These are phyloP conservation scores for Sambucus nigra DNA, from an alignment of 129 eudicot species.

Conservation along the genomic window DNA sequence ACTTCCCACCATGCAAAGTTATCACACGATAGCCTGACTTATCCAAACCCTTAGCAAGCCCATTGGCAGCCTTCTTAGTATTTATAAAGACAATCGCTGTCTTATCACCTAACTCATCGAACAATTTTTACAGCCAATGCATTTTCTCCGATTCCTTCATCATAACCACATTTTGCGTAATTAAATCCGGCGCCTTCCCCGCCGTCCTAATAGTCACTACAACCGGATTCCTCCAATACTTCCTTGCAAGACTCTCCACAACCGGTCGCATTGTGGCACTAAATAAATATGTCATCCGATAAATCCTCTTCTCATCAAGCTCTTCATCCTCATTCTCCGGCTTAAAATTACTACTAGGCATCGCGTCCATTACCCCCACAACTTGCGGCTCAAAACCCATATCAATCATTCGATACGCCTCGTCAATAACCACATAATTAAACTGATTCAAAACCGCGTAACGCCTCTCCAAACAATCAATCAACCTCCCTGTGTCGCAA, in stretches of 20 bases:
- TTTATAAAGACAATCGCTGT: too few relatives aligned
- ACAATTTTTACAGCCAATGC: conserved; percentile 29
- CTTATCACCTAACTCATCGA: conserved; percentile 42
- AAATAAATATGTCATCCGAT: conserved; percentile 48
- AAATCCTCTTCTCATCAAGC: too few relatives aligned
- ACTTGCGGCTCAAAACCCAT: conserved; percentile 55
- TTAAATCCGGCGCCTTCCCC: conserved; percentile 47
- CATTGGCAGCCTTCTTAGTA: too few relatives aligned
- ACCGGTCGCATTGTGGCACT: conserved; percentile 58
- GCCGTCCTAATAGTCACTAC: conserved; percentile 54
- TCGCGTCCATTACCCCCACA: conserved; percentile 48
- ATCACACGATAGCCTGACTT: too few relatives aligned
- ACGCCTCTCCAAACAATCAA: too few relatives aligned
- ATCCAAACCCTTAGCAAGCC: too few relatives aligned
- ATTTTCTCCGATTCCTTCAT: too few relatives aligned
- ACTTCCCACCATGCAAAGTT: conserved; percentile 65
- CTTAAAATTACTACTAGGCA: conserved; percentile 57
- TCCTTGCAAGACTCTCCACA: conserved; percentile 49
- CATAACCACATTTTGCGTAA: too few relatives aligned
- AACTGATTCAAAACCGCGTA: conserved; percentile 50
- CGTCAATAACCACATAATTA: conserved; percentile 55
- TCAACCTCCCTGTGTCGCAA: too few relatives aligned
- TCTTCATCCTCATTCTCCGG: too few relatives aligned
- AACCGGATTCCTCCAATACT: conserved; percentile 46
- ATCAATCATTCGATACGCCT: too few relatives aligned